Conservation (phyloP, 768 basidiomycete genomes). For the Mrakia gelida region DNA sequence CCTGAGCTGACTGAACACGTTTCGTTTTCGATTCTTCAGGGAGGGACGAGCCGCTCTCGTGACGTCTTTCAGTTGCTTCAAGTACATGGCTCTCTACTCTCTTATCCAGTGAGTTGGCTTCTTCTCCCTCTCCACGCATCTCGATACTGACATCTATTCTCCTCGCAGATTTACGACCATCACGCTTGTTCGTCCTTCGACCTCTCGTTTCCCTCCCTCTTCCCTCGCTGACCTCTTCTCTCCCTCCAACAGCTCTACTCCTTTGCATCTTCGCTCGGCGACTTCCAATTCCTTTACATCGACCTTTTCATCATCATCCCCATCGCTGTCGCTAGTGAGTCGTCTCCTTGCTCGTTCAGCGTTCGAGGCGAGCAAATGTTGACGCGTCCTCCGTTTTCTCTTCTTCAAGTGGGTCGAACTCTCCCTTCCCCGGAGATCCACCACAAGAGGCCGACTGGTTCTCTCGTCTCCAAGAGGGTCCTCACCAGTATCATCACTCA, state of each 20-base stretch:
- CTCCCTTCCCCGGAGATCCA: conserved; percentile 80
- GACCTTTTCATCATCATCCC: conserved; percentile 98
- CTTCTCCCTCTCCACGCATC: not conserved
- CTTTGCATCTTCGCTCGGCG: conserved; percentile 91
- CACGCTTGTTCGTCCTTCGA: conserved; percentile 52
- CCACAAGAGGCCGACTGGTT: conserved; percentile 88
- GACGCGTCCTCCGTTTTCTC: not conserved
- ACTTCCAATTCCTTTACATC: conserved; percentile 90
- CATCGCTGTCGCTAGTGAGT: conserved; percentile 88
- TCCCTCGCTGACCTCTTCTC: not conserved
- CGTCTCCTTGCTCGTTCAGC: not conserved
- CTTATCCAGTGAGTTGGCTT: conserved; percentile 62
- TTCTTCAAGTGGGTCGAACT: conserved; percentile 79
- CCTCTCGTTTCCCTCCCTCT: not conserved
- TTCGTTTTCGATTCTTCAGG: conserved; percentile 29
- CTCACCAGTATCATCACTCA: conserved; percentile 90
- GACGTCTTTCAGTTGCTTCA: conserved; percentile 99
- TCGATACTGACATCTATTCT: not conserved
- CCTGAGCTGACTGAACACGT: not conserved
- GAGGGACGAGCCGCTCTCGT: conserved; percentile 94
- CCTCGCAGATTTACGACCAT: conserved; percentile 73
- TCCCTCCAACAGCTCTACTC: conserved; percentile 60
- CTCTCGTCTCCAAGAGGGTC: conserved; percentile 91
- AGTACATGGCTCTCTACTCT: conserved; percentile 99
- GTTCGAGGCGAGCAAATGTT: not conserved